Evolutionary conservation across 2,329 filamentous ascomycete species (phyloP).

Genomic region (Tolypocladium inflatum): DNA sequence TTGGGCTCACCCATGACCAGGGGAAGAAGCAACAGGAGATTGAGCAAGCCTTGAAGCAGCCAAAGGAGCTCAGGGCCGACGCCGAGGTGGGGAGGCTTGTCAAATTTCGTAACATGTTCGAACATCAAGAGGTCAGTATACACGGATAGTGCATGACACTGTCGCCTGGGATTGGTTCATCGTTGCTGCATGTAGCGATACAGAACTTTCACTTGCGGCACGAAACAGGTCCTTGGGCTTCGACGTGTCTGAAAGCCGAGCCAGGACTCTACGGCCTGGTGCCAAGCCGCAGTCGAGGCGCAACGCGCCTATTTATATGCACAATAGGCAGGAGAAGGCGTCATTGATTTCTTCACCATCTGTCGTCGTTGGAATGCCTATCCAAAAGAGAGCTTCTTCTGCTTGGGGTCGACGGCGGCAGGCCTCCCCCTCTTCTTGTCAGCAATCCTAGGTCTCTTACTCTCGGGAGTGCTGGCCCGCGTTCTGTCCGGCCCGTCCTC

Average conservation of each 20-base stretch:
- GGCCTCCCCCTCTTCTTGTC: conserved; percentile 31
- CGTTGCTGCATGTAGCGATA: too few species aligned
- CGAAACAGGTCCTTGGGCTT: too few species aligned
- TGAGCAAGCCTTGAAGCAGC: conserved; percentile 2
- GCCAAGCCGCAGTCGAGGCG: neutral
- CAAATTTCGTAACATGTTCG: conserved; percentile 27
- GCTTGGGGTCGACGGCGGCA: conserved; percentile 29
- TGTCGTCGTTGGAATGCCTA: conserved; percentile 9
- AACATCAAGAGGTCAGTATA: neutral
- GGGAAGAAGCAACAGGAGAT: conserved; percentile 3
- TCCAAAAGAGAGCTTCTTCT: conserved; percentile 45
- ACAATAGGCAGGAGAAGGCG: neutral
- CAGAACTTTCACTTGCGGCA: neutral
- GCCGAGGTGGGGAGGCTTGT: conserved; percentile 18
- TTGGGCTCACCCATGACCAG: conserved; percentile 15
- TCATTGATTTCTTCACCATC: neutral
- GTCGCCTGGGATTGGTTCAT: too few species aligned
- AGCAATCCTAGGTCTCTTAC: conserved; percentile 23
- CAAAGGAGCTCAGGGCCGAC: conserved; percentile 1
- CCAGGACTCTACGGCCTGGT: neutral
- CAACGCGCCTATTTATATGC: neutral
- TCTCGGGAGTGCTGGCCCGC: conserved; percentile 23
- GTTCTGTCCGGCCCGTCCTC: conserved; percentile 24
- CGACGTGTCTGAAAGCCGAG: too few species aligned
- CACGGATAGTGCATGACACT: neutral